These are phyloP conservation scores for Paecilomyces niveus DNA, from an alignment of 2,329 filamentous ascomycete species.

Conservation along the genomic window DNA sequence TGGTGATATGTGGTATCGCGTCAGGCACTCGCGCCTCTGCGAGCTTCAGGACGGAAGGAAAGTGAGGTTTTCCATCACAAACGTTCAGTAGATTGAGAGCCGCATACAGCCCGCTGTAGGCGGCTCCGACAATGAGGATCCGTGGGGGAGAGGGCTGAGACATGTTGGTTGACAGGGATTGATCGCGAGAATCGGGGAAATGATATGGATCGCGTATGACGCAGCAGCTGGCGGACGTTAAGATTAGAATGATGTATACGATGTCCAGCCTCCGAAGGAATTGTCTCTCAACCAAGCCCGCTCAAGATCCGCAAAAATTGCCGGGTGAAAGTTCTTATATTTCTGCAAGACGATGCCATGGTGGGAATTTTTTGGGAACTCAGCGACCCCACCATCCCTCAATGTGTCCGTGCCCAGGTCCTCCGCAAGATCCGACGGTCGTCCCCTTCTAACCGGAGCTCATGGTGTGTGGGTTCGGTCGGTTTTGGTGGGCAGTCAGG, in stretches of 20 bases:
- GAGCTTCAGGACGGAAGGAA: background rate
- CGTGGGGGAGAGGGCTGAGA: conserved; percentile 16
- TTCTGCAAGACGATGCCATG: background rate
- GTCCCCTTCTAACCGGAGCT: background rate
- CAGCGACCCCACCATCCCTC: background rate
- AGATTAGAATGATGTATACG: background rate
- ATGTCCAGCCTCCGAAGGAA: background rate
- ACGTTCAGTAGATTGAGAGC: conserved; percentile 62
- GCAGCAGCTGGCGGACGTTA: background rate
- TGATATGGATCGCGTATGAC: background rate
- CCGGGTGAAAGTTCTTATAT: background rate
- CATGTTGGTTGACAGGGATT: background rate
- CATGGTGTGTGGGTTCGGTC: background rate
- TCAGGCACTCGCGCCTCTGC: conserved; percentile 22
- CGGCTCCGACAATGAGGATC: conserved; percentile 63
- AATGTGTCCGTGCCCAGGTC: background rate
- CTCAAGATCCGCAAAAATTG: background rate
- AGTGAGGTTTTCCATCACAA: conserved; percentile 44
- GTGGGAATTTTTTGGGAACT: background rate
- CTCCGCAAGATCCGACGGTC: background rate
- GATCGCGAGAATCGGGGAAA: background rate
- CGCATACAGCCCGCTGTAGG: conserved; percentile 63
- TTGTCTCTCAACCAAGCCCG: background rate
- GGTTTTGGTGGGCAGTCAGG: background rate
- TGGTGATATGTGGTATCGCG: conserved; percentile 60